Conservation (phyloP, 1,284 basidiomycete genomes). For the Cronartium quercuum region DNA sequence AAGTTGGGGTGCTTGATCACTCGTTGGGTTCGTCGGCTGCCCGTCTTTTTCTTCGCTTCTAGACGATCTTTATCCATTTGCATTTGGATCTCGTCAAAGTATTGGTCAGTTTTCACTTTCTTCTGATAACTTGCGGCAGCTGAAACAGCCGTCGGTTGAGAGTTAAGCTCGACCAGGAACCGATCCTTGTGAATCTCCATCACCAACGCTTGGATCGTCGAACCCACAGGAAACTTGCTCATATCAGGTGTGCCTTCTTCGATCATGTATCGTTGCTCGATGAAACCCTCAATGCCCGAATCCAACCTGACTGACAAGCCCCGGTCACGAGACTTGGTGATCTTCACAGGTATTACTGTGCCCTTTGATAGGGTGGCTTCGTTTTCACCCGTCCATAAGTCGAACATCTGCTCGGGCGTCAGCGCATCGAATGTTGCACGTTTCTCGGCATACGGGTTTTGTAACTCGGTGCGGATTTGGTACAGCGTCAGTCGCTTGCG, state of each 20-base stretch:
- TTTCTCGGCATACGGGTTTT: slow-evolving; percentile 73
- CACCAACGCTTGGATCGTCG: slow-evolving; percentile 74
- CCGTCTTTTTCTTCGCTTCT: slow-evolving; percentile 76
- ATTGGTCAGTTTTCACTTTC: slow-evolving; percentile 59
- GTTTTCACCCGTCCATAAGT: slow-evolving; percentile 94
- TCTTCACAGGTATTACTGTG: slow-evolving; percentile 74
- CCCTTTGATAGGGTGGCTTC: slow-evolving; percentile 68
- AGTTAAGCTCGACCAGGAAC: slow-evolving; percentile 71
- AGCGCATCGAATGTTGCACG: slow-evolving; percentile 66
- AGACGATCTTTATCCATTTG: slow-evolving; percentile 67
- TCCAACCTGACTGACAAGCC: slow-evolving; percentile 68
- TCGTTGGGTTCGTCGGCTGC: slow-evolving; percentile 62
- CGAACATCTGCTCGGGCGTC: slow-evolving; percentile 72
- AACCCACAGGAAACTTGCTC: slow-evolving; percentile 57
- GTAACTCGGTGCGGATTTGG: slow-evolving; percentile 81
- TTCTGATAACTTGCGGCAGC: slow-evolving; percentile 63
- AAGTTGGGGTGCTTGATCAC: slow-evolving; percentile 98
- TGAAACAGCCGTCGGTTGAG: slow-evolving; percentile 64
- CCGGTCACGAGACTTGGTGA: slow-evolving; percentile 57
- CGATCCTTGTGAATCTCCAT: slow-evolving; percentile 62
- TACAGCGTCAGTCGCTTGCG: slow-evolving; percentile 76
- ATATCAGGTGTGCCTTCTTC: slow-evolving; percentile 59
- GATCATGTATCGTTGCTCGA: slow-evolving; percentile 58
- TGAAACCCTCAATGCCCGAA: slow-evolving; percentile 63
- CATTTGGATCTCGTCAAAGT: slow-evolving; percentile 63